Evolutionary conservation across 129 eudicot genomes (phyloP).

Genomic region (Sambucus nigra): DNA sequence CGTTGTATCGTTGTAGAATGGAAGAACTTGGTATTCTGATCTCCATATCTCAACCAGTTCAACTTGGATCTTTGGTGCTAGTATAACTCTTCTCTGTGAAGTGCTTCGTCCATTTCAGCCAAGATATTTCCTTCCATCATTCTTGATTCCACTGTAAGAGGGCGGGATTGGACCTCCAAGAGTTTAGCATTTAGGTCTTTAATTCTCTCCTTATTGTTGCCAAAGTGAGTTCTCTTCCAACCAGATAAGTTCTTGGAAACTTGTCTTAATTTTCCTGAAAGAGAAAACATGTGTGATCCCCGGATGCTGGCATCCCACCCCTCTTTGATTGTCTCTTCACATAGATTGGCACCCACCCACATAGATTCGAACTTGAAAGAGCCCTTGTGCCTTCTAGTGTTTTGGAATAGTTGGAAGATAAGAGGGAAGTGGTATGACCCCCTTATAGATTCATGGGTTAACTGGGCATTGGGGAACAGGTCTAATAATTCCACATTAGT

Average conservation of each 20-base stretch:
- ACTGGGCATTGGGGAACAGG: too few species aligned
- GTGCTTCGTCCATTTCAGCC: neutral
- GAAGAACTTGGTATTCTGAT: conserved; percentile 4
- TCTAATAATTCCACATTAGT: too few species aligned
- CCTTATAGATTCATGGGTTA: too few species aligned
- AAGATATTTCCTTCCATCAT: neutral
- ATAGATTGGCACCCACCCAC: neutral
- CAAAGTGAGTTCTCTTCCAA: neutral
- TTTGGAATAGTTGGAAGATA: too few species aligned
- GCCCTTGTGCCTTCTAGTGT: too few species aligned
- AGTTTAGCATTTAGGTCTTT: neutral
- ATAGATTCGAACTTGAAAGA: neutral
- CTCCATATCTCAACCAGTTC: conserved; percentile 2
- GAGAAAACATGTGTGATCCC: too few species aligned
- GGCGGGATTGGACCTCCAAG: neutral
- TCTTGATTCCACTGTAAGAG: neutral
- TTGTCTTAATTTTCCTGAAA: neutral
- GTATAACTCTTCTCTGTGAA: neutral
- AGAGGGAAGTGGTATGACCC: too few species aligned
- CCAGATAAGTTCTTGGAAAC: neutral
- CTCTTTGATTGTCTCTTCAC: neutral
- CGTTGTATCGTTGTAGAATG: neutral
- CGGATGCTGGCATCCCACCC: neutral
- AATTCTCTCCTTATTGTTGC: neutral
- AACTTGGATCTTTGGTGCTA: conserved; percentile 3